Conservation (phyloP, 2,329 filamentous ascomycete species). For the Tolypocladium endophyticum region DNA sequence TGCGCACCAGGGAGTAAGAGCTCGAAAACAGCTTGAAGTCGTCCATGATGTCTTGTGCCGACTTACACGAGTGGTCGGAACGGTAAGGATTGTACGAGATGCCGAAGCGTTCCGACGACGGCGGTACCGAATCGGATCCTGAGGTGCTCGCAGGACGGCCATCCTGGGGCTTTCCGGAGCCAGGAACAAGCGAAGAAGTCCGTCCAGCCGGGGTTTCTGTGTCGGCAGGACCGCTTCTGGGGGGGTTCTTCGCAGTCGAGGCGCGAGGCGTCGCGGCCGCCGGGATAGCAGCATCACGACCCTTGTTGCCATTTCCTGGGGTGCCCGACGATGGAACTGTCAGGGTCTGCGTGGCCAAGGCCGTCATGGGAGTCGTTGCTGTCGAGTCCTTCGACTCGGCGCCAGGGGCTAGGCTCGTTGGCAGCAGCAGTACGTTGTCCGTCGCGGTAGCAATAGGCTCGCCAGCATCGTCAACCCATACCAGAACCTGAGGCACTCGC, state of each 20-base stretch:
- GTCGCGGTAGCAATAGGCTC: constrained; percentile 35
- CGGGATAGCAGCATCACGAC: not conserved
- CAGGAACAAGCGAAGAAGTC: not conserved
- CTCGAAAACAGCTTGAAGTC: constrained; percentile 49
- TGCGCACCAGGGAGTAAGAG: constrained; percentile 54
- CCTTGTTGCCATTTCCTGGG: not conserved
- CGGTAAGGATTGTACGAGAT: constrained; percentile 41
- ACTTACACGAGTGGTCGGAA: constrained; percentile 54
- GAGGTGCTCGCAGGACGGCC: not conserved
- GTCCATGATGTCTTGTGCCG: constrained; percentile 44
- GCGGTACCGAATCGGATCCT: not conserved
- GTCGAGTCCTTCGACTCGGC: constrained; percentile 1
- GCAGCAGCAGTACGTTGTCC: constrained; percentile 18
- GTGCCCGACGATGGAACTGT: not conserved
- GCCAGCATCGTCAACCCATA: constrained; percentile 51
- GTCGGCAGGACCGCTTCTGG: not conserved
- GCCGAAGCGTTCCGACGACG: constrained; percentile 21
- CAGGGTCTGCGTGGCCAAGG: constrained; percentile 1
- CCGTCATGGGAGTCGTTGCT: not conserved
- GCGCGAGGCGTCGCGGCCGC: not conserved
- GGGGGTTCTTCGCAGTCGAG: not conserved
- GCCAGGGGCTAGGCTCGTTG: constrained; percentile 3
- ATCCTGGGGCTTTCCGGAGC: not conserved
- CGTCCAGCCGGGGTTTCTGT: not conserved
- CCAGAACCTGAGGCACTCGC: constrained; percentile 36